Evolutionary conservation across 768 basidiomycete species (phyloP).

Genomic region (Rhodotorula sphaerocarpa): DNA sequence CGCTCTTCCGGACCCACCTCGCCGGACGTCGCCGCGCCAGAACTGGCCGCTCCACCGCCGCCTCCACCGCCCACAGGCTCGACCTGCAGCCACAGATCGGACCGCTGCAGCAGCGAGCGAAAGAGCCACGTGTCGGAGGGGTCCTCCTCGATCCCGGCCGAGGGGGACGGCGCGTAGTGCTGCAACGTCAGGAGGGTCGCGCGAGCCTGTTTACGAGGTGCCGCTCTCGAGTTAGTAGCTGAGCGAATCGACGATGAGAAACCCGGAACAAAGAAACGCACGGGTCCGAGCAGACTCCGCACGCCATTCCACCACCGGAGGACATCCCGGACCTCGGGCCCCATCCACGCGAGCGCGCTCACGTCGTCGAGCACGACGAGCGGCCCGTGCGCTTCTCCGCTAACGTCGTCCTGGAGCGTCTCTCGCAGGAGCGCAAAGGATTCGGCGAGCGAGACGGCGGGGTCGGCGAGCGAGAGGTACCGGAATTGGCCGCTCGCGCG

Average conservation of each 20-base stretch:
- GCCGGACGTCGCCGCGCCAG: no score
- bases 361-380: constrained; percentile 21
- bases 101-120: no score
- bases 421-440: neutral
- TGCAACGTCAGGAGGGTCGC: no score
- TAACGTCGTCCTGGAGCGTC: neutral
- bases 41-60: no score
- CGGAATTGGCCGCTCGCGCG: neutral
- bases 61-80: no score
- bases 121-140: no score
- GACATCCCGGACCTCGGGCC: neutral
- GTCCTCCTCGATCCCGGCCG: no score
- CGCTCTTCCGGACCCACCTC: no score
- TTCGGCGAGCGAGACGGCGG: neutral
- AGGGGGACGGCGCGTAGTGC: no score
- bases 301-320: constrained; percentile 10
- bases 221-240: neutral
- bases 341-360: constrained; percentile 22
- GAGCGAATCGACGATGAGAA: neutral
- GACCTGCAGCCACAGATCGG: no score
- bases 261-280: neutral
- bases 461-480: constrained; percentile 1
- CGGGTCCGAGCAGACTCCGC: neutral
- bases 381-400: neutral
- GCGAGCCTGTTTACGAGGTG: neutral